phyloP scores from a whole-genome alignment of 1,284 basidiomycete species.

The Pulchroboletus neoregius region DNA sequence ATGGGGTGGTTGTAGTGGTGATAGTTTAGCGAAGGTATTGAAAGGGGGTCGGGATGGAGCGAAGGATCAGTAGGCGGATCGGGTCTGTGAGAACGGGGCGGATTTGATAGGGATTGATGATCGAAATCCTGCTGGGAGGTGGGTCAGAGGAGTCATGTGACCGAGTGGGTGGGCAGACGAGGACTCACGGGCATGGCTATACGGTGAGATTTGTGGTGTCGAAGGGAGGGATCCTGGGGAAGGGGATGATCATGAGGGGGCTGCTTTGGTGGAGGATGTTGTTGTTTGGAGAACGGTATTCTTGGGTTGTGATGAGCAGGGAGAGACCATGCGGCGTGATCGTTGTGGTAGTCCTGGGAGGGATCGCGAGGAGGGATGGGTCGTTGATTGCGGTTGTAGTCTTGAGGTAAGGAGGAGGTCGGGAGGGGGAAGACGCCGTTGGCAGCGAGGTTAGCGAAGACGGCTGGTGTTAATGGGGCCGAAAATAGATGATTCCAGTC shows the following conservation, averaged over 20 bases:
- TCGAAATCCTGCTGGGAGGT: slow-evolving; percentile 18
- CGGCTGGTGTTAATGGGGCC: slow-evolving; percentile 51
- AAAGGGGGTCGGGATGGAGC: slow-evolving; percentile 19
- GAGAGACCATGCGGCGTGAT: slow-evolving; percentile 25
- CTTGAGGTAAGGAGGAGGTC: slow-evolving; percentile 9
- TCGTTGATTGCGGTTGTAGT: slow-evolving; percentile 13
- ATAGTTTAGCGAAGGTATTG: slow-evolving; percentile 28
- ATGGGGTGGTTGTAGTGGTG: slow-evolving; percentile 34
- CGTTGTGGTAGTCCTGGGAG: slow-evolving; percentile 15
- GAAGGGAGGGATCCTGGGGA: slow-evolving; percentile 8
- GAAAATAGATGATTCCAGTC: slow-evolving; percentile 59
- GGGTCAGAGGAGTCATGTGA: slow-evolving; percentile 10
- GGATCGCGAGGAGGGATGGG: slow-evolving; percentile 16
- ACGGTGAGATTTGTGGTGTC: slow-evolving; percentile 16
- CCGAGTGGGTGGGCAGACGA: background rate
- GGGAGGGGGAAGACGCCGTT: slow-evolving; percentile 47
- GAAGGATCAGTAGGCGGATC: slow-evolving; percentile 16
- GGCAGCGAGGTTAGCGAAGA: slow-evolving; percentile 57
- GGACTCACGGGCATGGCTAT: slow-evolving; percentile 17
- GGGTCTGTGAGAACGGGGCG: slow-evolving; percentile 9
- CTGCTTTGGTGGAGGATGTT: slow-evolving; percentile 12
- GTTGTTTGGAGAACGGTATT: slow-evolving; percentile 18
- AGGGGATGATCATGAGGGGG: slow-evolving; percentile 9
- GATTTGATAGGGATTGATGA: slow-evolving; percentile 16
- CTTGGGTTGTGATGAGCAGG: slow-evolving; percentile 15